Percentiles rank a stretch among this genome's conserved stretches.
Conservation (phyloP, 495 filamentous ascomycete genomes). For the Astrocystis sublimbata region DNA sequence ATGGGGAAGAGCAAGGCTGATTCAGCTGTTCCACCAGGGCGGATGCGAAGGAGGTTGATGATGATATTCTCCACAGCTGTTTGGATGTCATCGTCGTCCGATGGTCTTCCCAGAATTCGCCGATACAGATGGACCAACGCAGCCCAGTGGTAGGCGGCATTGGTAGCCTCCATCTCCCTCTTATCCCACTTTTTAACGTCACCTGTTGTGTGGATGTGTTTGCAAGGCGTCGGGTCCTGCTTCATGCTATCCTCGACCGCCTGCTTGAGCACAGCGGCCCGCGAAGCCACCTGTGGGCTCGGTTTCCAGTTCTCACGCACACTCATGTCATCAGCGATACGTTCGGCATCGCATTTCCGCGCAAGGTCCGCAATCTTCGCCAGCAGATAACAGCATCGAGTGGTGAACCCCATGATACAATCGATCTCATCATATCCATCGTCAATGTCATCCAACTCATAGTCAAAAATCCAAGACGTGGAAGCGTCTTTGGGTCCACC, state of each 20-base stretch:
- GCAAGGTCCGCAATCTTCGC: constrained; percentile 74
- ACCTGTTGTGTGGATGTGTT: constrained; percentile 49
- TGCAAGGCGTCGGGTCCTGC: constrained; percentile 44
- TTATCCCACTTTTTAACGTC: constrained; percentile 54
- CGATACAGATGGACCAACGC: constrained; percentile 76
- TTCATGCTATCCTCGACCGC: constrained; percentile 53
- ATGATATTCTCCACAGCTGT: constrained; percentile 65
- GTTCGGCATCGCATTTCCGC: constrained; percentile 64
- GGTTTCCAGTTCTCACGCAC: constrained; percentile 58
- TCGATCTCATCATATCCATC: constrained; percentile 68
- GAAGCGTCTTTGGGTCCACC: constrained; percentile 49
- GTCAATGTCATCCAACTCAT: constrained; percentile 50
- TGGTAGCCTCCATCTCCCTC: constrained; percentile 73
- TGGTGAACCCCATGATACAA: constrained; percentile 79
- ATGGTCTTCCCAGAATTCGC: constrained; percentile 64
- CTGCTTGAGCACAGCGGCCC: constrained; percentile 57
- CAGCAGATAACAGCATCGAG: constrained; percentile 67
- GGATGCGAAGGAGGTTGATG: constrained; percentile 60
- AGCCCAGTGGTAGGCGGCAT: constrained; percentile 79
- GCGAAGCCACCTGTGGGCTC: constrained; percentile 49
- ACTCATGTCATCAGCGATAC: constrained; percentile 47
- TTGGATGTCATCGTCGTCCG: constrained; percentile 59
- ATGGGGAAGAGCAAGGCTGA: constrained; percentile 78
- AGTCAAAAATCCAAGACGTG: constrained; percentile 43
- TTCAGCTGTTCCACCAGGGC: constrained; percentile 68